Base-by-base conservation (phyloP, 768 basidiomycete species). In the Xerocomellus intermedius region DNA sequence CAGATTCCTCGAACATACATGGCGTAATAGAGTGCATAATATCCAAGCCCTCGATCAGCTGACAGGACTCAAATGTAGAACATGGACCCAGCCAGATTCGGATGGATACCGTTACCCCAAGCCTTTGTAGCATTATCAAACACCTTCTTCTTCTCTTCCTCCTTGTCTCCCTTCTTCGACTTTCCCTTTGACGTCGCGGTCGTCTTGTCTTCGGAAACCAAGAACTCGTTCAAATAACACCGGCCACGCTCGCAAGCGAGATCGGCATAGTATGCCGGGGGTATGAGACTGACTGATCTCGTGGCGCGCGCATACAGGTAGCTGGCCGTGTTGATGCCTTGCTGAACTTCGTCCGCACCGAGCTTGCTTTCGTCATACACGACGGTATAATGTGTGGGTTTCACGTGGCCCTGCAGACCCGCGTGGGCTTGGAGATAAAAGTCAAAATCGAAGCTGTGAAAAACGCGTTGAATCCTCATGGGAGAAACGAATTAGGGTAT, bases 301-400 rank as follows among this genome's bases (percentile, higher is more conserved):
- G 90, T 94, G 1, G 91, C 90, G 5, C 91, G 81, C 1, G 87
- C 90, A 60, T 89, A 94, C 14, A 89, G 74, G 64, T 91, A 92
- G 61, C 83, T 84, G 14, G 77, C 70, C 50, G 82, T 75, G 64
- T 92, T 81, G 0, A 87, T 83, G 2, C 89, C 86, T 55, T 84
- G 77, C 65, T 94, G 91, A 12, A 92, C 73, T 16, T 82, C 81
- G 66, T 94, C 85, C 1, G 89, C 85, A 2, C 72, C 72, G n/a
- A 91, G 74, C 4, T 54, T 64, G 64, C 82, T 85, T 71, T 94
- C 90, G 69, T 93, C 91, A 66, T 91, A 88, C 5, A 91, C 77
- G 24, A 91, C 82, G 2, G 81, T 83, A 70, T 92, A 93, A 62
- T 91, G 90, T 1, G 90, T 93, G 0, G 88, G 75, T 53, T 82